A percentile compares a stretch with the other conserved stretches of the same genome.
phyloP scores from a whole-genome alignment of 768 basidiomycete genomes.

The Boletales sp. region DNA sequence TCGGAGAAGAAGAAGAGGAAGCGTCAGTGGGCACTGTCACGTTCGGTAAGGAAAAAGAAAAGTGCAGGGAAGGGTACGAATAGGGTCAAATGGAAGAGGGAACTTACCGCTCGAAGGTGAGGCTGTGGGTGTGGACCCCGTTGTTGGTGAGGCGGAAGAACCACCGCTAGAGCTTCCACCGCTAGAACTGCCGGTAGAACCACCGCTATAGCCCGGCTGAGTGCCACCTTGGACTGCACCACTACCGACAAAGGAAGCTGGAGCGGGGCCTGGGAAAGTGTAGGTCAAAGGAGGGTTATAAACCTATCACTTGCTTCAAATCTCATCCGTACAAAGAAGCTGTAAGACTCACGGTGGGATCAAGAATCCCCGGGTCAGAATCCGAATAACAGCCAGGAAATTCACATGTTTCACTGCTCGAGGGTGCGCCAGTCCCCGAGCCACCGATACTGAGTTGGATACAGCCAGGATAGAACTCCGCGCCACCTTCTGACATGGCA shows the following conservation, averaged over 20 bases:
- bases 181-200: background rate
- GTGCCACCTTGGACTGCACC: slow-evolving; percentile 12
- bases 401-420: slow-evolving; percentile 39
- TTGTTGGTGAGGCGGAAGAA: slow-evolving; percentile 13
- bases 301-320: slow-evolving; percentile 15
- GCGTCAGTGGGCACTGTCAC: slow-evolving; percentile 25
- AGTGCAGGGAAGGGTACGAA: background rate
- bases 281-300: slow-evolving; percentile 37
- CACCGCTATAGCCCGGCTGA: slow-evolving; percentile 8
- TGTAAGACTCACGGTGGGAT: slow-evolving; percentile 35
- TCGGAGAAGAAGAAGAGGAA: slow-evolving; percentile 13
- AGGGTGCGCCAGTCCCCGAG: slow-evolving; percentile 18
- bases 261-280: slow-evolving; percentile 50
- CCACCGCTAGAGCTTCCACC: slow-evolving; percentile 2
- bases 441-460: slow-evolving; percentile 29
- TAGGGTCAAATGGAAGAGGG: background rate
- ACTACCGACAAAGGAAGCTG: slow-evolving; percentile 40
- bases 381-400: slow-evolving; percentile 73
- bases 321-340: background rate
- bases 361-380: slow-evolving; percentile 65
- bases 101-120: slow-evolving; percentile 20
- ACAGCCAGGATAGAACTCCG: slow-evolving; percentile 36
- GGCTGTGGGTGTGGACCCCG: slow-evolving; percentile 10
- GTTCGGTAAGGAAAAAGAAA: slow-evolving; percentile 15
- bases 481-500: slow-evolving; percentile 52